Evolutionary conservation across 2,329 filamentous ascomycete genomes (phyloP), one percentile per base, ranked within the genome.

Genomic region (Aspergillus fumigatiaffinis): DNA sequence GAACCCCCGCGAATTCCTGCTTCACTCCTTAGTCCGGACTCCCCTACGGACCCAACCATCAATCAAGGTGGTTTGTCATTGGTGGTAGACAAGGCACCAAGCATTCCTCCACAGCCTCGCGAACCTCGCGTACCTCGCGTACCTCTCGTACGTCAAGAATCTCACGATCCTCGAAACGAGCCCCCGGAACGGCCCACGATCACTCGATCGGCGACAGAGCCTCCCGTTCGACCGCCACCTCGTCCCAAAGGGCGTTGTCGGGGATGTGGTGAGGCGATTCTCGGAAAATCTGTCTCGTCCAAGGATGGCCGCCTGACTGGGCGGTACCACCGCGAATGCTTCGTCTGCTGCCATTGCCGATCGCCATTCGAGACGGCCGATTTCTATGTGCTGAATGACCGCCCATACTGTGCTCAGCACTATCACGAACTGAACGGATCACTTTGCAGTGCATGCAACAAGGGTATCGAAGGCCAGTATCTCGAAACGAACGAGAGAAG

Each of bases 271-370:
- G 79, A 88, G 49, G 78, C 82, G 6, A 97, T 99, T 66, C 84
- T 86, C 48, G 93, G 92, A 21, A 97, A 97, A 76, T 96, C 92
- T 1, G 87, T 99, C 57, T 96, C 93, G 35, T 96, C 92, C 14
- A 92, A 92, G 0, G 94, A 97, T 66, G 94, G 94, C 17, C 87
- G 92, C 25, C 80, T 99, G 25, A 96, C 91, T 0, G 94, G 94
- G 9, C 88, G 92, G 61, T 99, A 96, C 73, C 94, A 99, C 80
- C 96, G 95, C 73, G 84, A 88, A 4, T 99, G 93, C 73, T 97
- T 99, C 71, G 90, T 93, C 10, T 99, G 94, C 80, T 84, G 86
- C 4, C 92, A 89, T 1, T 99, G 94, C 77, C 80, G 81, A 10
- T 82, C 87, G 54, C 88, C 92, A 0, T 99, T 97, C 70, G 80